Evolutionary conservation across 306 rosid species (phyloP), one percentile per base, ranked within the genome.

Genomic region (Prinsepia uniflora): DNA sequence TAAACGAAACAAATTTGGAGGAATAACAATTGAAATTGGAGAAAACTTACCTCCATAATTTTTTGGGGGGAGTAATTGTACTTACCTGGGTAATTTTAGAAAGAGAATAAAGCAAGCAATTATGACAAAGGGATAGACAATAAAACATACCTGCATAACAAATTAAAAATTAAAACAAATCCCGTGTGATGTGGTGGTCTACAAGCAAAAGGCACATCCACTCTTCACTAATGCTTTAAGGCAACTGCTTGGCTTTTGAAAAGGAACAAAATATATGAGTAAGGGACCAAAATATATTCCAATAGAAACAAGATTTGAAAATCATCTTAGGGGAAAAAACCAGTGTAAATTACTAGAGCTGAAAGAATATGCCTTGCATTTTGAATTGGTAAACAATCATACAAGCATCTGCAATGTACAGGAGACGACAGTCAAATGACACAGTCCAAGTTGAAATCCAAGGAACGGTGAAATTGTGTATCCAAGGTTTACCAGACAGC

Each of bases 361-460:
- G n/a, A 12, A 36, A 70, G 63, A 74, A 76, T 58, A 50, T 65
- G 57, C 42, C 72, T 44, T 64, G 81, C 71, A 68, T 30, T 56
- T 76, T 75, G 83, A 49, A 39, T 36, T 63, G 65, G 72, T 71
- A 63, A 60, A 15, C 67, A 77, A 58, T 39, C 86, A 76, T 75
- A 63, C 84, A 77, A 56, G 64, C 76, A 77, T 63, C 49, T 39
- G 68, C 76, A 76, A 87, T 87, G 76, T 86, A 86, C 91, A 87
- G 73, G 69, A 66, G 80, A 76, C 71, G 75, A 68, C 65, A 73
- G 80, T 48, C 85, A 62, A 76, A 68, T 24, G 55, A 70, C 56
- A 70, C 44, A 78, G 77, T 84, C 76, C 47, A 67, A 72, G 58
- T 75, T 76, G 70, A 70, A 76, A 67, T 72, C 81, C 77, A 75